Percentiles rank a stretch among this genome's conserved stretches.
phyloP scores from a whole-genome alignment of 2,329 filamentous ascomycete genomes.

The Scedosporium minutisporum region DNA sequence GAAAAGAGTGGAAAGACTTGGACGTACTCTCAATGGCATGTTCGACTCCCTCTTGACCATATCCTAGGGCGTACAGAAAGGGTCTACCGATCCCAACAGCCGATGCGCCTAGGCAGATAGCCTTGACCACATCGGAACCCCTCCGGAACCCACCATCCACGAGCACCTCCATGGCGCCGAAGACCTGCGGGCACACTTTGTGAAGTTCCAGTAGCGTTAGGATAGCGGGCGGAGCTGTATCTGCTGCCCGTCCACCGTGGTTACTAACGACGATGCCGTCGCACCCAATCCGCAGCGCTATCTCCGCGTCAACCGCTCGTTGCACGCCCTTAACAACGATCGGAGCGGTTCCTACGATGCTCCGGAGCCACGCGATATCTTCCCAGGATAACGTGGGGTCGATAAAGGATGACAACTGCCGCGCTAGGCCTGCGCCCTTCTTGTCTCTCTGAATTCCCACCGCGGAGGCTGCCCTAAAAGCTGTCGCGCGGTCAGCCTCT shows the following conservation, averaged over 20 bases:
- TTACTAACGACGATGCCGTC: conserved; percentile 34
- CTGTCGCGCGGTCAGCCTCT: not conserved
- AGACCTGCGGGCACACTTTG: conserved; percentile 27
- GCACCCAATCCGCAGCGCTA: conserved; percentile 25
- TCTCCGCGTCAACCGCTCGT: conserved; percentile 28
- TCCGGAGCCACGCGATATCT: conserved; percentile 40
- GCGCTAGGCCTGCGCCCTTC: conserved; percentile 7
- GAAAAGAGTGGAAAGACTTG: conserved; percentile 3
- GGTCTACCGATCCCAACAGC: conserved; percentile 36
- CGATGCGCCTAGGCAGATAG: conserved; percentile 29
- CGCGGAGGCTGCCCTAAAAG: not conserved
- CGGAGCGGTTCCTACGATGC: conserved; percentile 32
- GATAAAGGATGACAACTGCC: conserved; percentile 8
- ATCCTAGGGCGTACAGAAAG: conserved; percentile 28
- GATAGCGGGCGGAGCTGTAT: conserved; percentile 28
- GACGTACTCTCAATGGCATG: conserved; percentile 26
- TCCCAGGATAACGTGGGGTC: conserved; percentile 31
- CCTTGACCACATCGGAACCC: conserved; percentile 33
- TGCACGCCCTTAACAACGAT: conserved; percentile 37
- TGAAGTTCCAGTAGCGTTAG: conserved; percentile 29
- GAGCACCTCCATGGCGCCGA: conserved; percentile 26
- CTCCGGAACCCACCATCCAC: conserved; percentile 32
- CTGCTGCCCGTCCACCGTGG: conserved; percentile 28
- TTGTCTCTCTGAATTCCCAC: not conserved
- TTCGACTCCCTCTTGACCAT: conserved; percentile 37